These are phyloP conservation scores for Alternaria viburni DNA, from an alignment of 2,329 filamentous ascomycete genomes.

Conservation along the genomic window DNA sequence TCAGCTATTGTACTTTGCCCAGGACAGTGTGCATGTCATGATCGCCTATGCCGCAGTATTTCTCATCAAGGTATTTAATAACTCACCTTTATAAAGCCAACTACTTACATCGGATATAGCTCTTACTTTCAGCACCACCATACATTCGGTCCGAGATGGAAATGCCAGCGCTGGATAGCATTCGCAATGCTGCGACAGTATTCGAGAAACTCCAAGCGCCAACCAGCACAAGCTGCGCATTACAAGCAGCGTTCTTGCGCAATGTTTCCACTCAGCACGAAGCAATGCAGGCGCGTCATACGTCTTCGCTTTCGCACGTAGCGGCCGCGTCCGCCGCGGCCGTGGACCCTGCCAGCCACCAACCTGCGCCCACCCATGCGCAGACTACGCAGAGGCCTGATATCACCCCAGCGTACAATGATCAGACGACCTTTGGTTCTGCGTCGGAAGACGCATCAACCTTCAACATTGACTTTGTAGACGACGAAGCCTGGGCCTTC, in stretches of 20 bases:
- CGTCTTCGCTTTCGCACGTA: neutral
- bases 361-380: neutral
- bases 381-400: neutral
- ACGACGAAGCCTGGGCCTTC: neutral
- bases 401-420: neutral
- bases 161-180: neutral
- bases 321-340: neutral
- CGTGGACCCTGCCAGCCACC: neutral
- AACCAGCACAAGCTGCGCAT: neutral
- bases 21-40: conserved; percentile 17
- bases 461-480: neutral
- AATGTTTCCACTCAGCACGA: neutral
- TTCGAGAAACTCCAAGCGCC: neutral
- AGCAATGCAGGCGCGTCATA: neutral
- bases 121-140: neutral
- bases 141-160: conserved; percentile 5
- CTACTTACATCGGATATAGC: neutral
- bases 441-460: neutral
- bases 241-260: conserved; percentile 1
- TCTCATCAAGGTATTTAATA: conserved; percentile 12
- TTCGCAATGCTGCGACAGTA: neutral
- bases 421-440: neutral
- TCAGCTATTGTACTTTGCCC: conserved; percentile 13
- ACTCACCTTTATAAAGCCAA: neutral
- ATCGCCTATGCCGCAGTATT: conserved; percentile 18